phyloP scores from a whole-genome alignment of 176 grass and related monocot species.

The Themeda triandra region DNA sequence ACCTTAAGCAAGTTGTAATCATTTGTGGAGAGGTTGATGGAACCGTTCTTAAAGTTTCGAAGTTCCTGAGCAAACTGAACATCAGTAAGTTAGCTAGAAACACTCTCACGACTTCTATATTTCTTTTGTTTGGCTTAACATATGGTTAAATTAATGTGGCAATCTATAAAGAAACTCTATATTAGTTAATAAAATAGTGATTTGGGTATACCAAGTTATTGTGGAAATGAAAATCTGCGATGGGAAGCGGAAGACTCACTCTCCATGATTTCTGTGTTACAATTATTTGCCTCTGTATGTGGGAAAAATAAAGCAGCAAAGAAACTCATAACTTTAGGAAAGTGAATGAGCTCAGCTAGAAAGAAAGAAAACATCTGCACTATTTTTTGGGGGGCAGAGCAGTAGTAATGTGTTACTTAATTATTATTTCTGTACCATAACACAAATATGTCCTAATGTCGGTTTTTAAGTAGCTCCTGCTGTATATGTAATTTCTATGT shows the following conservation, averaged over 20 bases:
- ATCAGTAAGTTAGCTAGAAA: not conserved
- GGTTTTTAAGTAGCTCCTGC: no score
- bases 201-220: not conserved
- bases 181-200: not conserved
- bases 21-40: not conserved
- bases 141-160: not conserved
- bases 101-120: not conserved
- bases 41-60: not conserved
- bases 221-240: not conserved
- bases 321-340: no score
- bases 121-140: not conserved
- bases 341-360: not conserved
- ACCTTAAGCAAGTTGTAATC: conserved; percentile 19
- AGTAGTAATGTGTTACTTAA: not conserved
- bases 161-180: not conserved
- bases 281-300: not conserved
- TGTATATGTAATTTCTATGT: no score
- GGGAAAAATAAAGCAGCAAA: not conserved
- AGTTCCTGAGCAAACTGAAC: not conserved
- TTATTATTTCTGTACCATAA: not conserved
- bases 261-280: no score
- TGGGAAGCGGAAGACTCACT: not conserved
- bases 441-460: no score
- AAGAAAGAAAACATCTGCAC: not conserved
- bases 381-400: no score